phyloP scores from a whole-genome alignment of 371 early-diverging fungal species.

The Antonospora locustae region DNA sequence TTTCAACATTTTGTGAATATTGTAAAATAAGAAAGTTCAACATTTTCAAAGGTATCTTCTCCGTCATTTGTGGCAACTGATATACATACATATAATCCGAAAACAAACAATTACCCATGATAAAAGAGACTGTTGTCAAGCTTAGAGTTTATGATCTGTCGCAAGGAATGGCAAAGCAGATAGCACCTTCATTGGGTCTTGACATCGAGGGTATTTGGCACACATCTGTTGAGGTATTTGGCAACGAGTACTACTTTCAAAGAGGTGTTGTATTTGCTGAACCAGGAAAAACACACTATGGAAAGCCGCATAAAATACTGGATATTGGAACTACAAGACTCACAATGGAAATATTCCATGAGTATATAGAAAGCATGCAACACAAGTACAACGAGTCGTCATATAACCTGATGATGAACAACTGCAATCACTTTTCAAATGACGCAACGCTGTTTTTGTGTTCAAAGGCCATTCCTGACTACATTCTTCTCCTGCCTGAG shows the following conservation, averaged over 20 bases:
- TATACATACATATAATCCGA: not conserved
- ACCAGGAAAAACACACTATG: constrained; percentile 37
- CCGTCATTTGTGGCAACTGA: too few species aligned
- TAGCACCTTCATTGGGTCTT: constrained; percentile 9
- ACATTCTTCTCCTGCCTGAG: constrained; percentile 50
- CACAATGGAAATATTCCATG: constrained; percentile 30
- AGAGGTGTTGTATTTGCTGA: constrained; percentile 56
- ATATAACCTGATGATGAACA: constrained; percentile 50
- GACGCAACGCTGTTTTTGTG: constrained; percentile 29
- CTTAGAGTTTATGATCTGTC: constrained; percentile 36
- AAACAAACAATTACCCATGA: not conserved
- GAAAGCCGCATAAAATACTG: constrained; percentile 20
- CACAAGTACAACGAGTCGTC: constrained; percentile 27
- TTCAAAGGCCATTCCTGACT: constrained; percentile 40
- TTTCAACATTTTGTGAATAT: constrained; percentile 1
- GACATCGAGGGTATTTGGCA: constrained; percentile 58
- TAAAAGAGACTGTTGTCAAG: constrained; percentile 13
- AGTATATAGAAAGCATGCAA: constrained; percentile 25
- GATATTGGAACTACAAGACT: constrained; percentile 41
- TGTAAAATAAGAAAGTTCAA: constrained; percentile 5
- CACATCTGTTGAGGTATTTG: constrained; percentile 72
- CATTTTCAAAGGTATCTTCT: too few species aligned
- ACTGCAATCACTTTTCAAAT: constrained; percentile 54
- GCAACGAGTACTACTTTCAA: constrained; percentile 68
- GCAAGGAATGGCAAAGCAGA: constrained; percentile 2